Conservation (phyloP, 176 grass and related monocot species). For the Oryza brachyantha region DNA sequence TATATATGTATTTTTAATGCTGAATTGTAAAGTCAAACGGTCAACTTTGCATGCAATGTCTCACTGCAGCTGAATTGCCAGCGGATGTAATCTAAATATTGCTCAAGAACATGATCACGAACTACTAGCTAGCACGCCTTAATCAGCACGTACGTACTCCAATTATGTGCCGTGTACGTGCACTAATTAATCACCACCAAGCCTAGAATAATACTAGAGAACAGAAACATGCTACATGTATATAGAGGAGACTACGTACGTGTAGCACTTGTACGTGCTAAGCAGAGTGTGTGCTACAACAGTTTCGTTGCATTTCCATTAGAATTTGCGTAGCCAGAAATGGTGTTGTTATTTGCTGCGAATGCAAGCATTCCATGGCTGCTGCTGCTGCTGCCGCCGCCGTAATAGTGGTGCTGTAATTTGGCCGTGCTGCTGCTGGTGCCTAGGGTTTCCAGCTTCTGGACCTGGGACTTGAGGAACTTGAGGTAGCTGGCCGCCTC, state of each 20-base stretch:
- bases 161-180: background rate
- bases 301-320: slow-evolving; percentile 28
- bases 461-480: slow-evolving; percentile 94
- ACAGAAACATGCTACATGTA: slow-evolving; percentile 13
- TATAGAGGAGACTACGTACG: slow-evolving; percentile 12
- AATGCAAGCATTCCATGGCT: slow-evolving; percentile 28
- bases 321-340: slow-evolving; percentile 36
- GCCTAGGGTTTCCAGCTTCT: slow-evolving; percentile 74
- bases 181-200: background rate
- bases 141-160: background rate
- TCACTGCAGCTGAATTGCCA: background rate
- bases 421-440: background rate
- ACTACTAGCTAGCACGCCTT: no score
- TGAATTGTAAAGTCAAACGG: no score
- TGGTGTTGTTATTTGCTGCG: slow-evolving; percentile 14
- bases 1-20: no score
- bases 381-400: background rate
- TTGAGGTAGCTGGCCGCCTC: slow-evolving; percentile 92
- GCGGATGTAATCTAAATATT: background rate
- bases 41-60: background rate
- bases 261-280: background rate
- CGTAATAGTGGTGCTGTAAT: slow-evolving; percentile 13
- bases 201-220: slow-evolving; percentile 13
- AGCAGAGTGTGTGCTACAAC: slow-evolving; percentile 27
- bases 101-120: background rate